These are phyloP conservation scores for Populus hybrid DNA, from an alignment of 441 rosid species.

Conservation along the genomic window DNA sequence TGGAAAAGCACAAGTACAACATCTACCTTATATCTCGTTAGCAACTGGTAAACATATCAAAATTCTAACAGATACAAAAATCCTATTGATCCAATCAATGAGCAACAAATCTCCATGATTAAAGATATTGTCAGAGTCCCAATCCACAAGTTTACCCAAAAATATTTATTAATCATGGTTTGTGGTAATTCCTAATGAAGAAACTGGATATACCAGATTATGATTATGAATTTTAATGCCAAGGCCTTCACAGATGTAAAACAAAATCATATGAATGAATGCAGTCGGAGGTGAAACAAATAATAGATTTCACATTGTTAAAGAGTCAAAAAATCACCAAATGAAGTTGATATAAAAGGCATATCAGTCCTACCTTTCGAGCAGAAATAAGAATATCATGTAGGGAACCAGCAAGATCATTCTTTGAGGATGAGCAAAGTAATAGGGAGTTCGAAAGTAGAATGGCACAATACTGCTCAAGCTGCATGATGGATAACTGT, in stretches of 20 bases:
- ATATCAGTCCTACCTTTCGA: conserved; percentile 51
- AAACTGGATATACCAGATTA: not conserved
- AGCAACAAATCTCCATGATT: no score
- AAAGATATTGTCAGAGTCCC: no score
- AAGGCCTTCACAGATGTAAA: not conserved
- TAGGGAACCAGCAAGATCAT: conserved; percentile 60
- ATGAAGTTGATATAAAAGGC: no score
- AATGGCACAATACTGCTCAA: conserved; percentile 86
- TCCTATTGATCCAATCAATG: not conserved
- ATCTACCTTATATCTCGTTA: not conserved
- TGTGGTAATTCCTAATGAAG: not conserved
- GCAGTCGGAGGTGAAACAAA: no score
- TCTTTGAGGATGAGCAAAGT: conserved; percentile 60
- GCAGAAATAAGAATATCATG: conserved; percentile 55
- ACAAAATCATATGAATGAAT: not conserved
- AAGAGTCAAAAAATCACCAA: no score
- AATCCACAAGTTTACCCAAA: no score
- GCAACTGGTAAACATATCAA: not conserved
- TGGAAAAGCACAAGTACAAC: not conserved
- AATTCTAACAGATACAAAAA: not conserved
- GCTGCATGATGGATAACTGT: conserved; percentile 72
- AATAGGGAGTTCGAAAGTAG: conserved; percentile 50
- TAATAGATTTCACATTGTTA: no score
- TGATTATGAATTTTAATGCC: not conserved
- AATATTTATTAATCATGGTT: not conserved